A percentile compares a stretch with the other conserved stretches of the same genome.
Conservation (phyloP, 2,329 filamentous ascomycete genomes). For the Aspergillus sp. region DNA sequence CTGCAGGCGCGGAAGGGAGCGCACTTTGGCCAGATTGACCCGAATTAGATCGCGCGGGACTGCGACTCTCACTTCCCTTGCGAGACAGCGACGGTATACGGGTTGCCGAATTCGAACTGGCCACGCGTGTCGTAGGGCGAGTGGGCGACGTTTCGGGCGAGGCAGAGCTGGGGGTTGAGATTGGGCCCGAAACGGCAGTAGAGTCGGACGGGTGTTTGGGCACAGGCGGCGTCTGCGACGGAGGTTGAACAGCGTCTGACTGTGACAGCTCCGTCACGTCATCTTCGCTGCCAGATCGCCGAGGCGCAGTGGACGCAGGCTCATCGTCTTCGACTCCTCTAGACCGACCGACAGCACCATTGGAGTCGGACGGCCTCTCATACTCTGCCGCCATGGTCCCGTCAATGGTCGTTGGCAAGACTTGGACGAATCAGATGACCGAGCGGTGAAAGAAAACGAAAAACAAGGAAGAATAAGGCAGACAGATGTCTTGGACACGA, state of each 20-base stretch:
- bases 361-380: conserved; percentile 27
- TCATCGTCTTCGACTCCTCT: conserved; percentile 19
- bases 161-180: conserved; percentile 37
- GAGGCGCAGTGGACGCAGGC: conserved; percentile 13
- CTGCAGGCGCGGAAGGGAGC: conserved; percentile 51
- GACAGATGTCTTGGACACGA: too few species aligned
- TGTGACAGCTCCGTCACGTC: conserved; percentile 21
- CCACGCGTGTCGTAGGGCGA: conserved; percentile 21
- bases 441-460: conserved; percentile 1
- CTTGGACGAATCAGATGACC: conserved; percentile 26
- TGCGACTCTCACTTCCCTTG: conserved; percentile 59
- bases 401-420: conserved; percentile 20
- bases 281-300: conserved; percentile 20
- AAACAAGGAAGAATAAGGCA: conserved; percentile 5
- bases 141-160: conserved; percentile 43
- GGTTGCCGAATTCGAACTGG: conserved; percentile 22
- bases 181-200: conserved; percentile 18
- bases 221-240: conserved; percentile 18
- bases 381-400: conserved; percentile 27
- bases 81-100: conserved; percentile 46
- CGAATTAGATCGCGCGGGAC: conserved; percentile 46
- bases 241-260: conserved; percentile 17
- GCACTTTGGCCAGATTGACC: conserved; percentile 27
- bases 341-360: conserved; percentile 21
- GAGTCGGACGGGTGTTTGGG: conserved; percentile 22